phyloP scores from a whole-genome alignment of 164 flowering plant species.

The Kingdonia uniflora region DNA sequence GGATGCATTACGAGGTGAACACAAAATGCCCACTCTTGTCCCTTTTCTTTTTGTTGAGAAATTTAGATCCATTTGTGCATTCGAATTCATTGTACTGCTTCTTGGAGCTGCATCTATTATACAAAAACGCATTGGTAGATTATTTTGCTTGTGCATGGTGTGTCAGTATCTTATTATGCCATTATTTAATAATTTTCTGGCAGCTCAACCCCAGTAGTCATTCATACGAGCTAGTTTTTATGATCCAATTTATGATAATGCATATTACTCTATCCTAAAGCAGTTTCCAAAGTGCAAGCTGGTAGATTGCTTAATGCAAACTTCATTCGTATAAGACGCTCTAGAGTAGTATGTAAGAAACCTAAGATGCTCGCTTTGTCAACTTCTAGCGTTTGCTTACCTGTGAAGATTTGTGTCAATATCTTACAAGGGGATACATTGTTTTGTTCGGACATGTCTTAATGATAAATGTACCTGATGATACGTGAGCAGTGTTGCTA shows the following conservation, averaged over 20 bases:
- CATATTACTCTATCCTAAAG: background rate
- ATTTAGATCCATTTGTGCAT: conserved; percentile 5
- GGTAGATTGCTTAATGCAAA: too few species aligned
- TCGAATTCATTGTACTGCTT: conserved; percentile 5
- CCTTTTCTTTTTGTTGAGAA: conserved; percentile 5
- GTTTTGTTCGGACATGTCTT: too few species aligned
- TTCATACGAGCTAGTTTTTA: background rate
- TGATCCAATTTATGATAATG: background rate
- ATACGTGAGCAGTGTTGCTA: too few species aligned
- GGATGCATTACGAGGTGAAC: conserved; percentile 87
- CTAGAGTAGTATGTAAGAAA: too few species aligned
- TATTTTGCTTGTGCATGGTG: background rate
- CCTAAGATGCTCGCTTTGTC: too few species aligned
- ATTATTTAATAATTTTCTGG: too few species aligned
- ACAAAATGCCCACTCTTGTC: conserved; percentile 9
- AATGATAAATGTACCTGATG: too few species aligned
- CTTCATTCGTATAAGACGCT: too few species aligned
- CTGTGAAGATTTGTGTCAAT: too few species aligned
- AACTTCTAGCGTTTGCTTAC: too few species aligned
- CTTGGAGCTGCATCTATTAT: conserved; percentile 1
- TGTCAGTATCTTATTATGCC: background rate
- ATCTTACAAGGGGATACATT: too few species aligned
- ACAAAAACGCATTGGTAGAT: background rate
- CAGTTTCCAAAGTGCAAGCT: too few species aligned
- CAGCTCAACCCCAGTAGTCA: background rate